phyloP scores from a whole-genome alignment of 1,139 yeast genomes.

The Candida tropicalis region DNA sequence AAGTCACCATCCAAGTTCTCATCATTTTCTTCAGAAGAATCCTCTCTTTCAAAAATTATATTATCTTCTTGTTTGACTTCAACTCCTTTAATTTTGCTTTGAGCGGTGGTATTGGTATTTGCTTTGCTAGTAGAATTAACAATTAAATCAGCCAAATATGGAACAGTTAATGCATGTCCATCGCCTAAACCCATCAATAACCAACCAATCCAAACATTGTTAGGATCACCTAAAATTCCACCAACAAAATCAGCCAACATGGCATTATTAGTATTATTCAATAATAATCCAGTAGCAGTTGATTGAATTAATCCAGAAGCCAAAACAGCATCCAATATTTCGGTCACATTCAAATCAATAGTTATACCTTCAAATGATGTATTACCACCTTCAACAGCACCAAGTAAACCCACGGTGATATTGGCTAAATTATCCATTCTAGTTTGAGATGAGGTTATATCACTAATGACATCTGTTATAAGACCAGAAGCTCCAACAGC shows the following conservation, averaged over 20 bases:
- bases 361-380: slow-evolving; percentile 44
- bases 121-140: slow-evolving; percentile 25
- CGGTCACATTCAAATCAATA: slow-evolving; percentile 25
- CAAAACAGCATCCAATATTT: slow-evolving; percentile 21
- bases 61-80: slow-evolving; percentile 1
- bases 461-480: slow-evolving; percentile 30
- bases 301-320: slow-evolving; percentile 31
- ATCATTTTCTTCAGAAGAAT: not conserved
- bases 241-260: slow-evolving; percentile 30
- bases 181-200: slow-evolving; percentile 35
- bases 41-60: not conserved
- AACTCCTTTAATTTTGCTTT: slow-evolving; percentile 13
- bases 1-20: slow-evolving; percentile 1
- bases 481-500: slow-evolving; percentile 33
- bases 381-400: slow-evolving; percentile 29
- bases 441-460: slow-evolving; percentile 25
- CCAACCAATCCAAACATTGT: slow-evolving; percentile 30
- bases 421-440: slow-evolving; percentile 28
- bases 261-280: slow-evolving; percentile 33
- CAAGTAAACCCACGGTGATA: slow-evolving; percentile 15
- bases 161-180: slow-evolving; percentile 32
- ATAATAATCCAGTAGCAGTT: slow-evolving; percentile 27
- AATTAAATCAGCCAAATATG: slow-evolving; percentile 31
- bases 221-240: slow-evolving; percentile 21
- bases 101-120: slow-evolving; percentile 15